Percentiles rank a stretch among this genome's conserved stretches.
Evolutionary conservation across 768 basidiomycete species (phyloP).

Genomic region (Auriscalpium vulgare): DNA sequence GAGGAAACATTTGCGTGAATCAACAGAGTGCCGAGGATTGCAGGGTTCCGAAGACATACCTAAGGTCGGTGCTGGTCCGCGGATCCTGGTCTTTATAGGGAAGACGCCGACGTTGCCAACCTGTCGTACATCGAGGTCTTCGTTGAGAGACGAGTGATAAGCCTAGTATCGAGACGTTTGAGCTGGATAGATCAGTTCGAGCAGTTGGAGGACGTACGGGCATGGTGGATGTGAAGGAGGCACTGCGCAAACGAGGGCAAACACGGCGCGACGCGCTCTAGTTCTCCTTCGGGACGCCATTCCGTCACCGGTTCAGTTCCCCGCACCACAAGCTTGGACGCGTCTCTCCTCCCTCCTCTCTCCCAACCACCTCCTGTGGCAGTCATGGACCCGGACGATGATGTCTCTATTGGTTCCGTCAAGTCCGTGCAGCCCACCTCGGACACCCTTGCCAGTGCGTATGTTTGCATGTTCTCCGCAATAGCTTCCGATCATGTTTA

Average conservation of each 20-base stretch:
- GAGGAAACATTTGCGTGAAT: conserved; percentile 20
- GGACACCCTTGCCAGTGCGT: conserved; percentile 69
- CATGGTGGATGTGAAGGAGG: conserved; percentile 1
- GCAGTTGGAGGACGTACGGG: conserved; percentile 17
- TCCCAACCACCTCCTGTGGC: not conserved
- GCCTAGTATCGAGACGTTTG: conserved; percentile 44
- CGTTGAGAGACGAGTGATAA: conserved; percentile 93
- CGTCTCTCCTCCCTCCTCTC: conserved; percentile 1
- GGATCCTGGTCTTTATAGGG: conserved; percentile 85
- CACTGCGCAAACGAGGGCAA: not conserved
- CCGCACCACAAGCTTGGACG: not conserved
- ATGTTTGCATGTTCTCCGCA: not conserved
- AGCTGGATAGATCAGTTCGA: not conserved
- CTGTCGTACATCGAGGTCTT: conserved; percentile 68
- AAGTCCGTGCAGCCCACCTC: conserved; percentile 51
- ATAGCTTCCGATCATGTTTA: not conserved
- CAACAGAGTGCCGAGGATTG: not conserved
- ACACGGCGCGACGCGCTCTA: not conserved
- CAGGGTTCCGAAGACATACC: conserved; percentile 34
- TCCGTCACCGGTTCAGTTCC: not conserved
- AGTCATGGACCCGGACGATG: conserved; percentile 27
- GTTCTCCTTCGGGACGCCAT: not conserved
- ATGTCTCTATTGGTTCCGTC: conserved; percentile 35
- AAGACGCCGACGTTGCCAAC: conserved; percentile 88
- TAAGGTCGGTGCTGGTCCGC: conserved; percentile 78